A percentile compares a stretch with the other conserved stretches of the same genome.
These are phyloP conservation scores for Ophiocordyceps camponoti-saundersi DNA, from an alignment of 2,329 filamentous ascomycete species.

Conservation along the genomic window DNA sequence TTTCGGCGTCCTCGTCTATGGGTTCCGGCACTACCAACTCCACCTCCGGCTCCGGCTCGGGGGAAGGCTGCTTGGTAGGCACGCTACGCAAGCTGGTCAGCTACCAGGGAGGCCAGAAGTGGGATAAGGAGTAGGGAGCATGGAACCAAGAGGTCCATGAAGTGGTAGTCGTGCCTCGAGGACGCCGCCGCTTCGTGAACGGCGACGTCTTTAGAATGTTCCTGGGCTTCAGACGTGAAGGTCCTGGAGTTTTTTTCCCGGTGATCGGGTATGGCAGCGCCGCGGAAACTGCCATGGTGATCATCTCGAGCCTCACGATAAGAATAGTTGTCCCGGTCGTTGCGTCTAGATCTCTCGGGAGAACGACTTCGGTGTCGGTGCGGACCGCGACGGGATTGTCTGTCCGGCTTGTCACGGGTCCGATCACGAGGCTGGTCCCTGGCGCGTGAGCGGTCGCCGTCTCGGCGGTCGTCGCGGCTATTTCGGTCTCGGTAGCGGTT, in stretches of 20 bases:
- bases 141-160: neutral
- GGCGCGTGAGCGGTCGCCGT: constrained; percentile 16
- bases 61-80: constrained; percentile 11
- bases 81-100: constrained; percentile 2
- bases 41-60: constrained; percentile 24
- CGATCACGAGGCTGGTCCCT: constrained; percentile 16
- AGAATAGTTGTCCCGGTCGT: constrained; percentile 11
- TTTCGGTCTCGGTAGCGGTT: constrained; percentile 19
- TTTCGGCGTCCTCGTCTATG: constrained; percentile 67
- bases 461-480: constrained; percentile 6
- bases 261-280: neutral
- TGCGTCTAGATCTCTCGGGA: constrained; percentile 22
- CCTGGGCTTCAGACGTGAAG: neutral
- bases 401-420: constrained; percentile 5
- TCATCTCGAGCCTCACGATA: neutral
- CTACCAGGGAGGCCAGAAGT: neutral
- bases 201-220: constrained; percentile 1
- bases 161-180: neutral
- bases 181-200: constrained; percentile 4
- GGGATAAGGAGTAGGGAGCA: neutral
- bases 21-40: constrained; percentile 31
- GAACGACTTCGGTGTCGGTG: constrained; percentile 38
- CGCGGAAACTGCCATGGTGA: neutral
- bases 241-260: neutral
- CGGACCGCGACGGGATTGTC: constrained; percentile 27